These are phyloP conservation scores for Hypoxylon fragiforme DNA, from an alignment of 495 filamentous ascomycete genomes.

Conservation along the genomic window DNA sequence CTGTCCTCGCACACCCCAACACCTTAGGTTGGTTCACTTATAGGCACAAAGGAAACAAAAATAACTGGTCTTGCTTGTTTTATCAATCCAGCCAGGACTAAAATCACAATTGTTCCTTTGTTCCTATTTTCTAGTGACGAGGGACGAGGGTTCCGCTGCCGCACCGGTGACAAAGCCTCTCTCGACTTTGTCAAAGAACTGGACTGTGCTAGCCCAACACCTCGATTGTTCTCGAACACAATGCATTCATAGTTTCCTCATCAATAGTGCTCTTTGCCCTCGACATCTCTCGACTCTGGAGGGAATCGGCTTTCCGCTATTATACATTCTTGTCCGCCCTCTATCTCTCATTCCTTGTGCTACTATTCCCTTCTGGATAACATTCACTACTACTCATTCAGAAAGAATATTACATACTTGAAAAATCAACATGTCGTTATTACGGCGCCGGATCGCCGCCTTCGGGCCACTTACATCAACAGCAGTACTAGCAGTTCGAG, in stretches of 20 bases:
- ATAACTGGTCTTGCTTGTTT: too few species aligned
- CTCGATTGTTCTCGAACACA: constrained; percentile 30
- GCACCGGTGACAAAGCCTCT: constrained; percentile 17
- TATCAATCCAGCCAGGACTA: not conserved
- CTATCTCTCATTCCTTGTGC: constrained; percentile 13
- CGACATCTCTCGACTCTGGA: constrained; percentile 25
- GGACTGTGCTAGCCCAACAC: not conserved
- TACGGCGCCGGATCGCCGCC: constrained; percentile 39
- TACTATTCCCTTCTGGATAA: constrained; percentile 6
- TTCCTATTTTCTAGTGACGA: constrained; percentile 2
- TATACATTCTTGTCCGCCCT: constrained; percentile 31
- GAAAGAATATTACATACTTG: constrained; percentile 4
- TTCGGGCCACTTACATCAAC: constrained; percentile 30
- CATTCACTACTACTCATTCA: constrained; percentile 16
- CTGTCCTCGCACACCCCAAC: constrained; percentile 8
- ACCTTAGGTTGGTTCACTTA: constrained; percentile 6
- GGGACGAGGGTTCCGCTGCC: constrained; percentile 2
- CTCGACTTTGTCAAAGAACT: constrained; percentile 21
- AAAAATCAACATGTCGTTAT: constrained; percentile 29
- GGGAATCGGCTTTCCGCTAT: constrained; percentile 15
- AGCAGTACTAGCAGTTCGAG: constrained; percentile 32
- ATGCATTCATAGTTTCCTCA: constrained; percentile 33
- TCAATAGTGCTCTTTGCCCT: constrained; percentile 31
- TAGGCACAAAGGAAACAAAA: constrained; percentile 19
- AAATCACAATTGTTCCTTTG: constrained; percentile 13